Conservation (phyloP, 176 grass and related monocot genomes). For the Rhynchospora tenuis region DNA sequence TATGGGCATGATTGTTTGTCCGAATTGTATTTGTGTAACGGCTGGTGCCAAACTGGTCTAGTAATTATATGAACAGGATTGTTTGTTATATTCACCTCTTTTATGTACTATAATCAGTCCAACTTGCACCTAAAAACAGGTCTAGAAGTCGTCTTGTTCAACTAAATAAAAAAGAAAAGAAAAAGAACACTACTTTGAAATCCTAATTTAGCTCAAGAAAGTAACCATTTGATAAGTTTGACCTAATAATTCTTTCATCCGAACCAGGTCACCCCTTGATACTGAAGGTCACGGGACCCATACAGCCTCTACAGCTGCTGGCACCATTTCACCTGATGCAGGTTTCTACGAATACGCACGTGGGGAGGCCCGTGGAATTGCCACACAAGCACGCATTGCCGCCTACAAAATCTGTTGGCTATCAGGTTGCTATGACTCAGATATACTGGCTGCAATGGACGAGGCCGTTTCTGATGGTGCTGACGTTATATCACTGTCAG, state of each 20-base stretch:
- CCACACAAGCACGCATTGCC: conserved; percentile 57
- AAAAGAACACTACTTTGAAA: not conserved
- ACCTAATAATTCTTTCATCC: conserved; percentile 6
- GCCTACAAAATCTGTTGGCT: conserved; percentile 71
- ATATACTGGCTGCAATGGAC: conserved; percentile 71
- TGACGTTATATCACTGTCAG: conserved; percentile 67
- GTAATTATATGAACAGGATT: not conserved
- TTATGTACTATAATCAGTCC: not conserved
- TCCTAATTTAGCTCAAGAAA: not conserved
- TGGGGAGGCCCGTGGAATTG: conserved; percentile 53
- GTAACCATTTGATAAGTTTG: not conserved
- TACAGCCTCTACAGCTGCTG: conserved; percentile 64
- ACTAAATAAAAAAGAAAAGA: not conserved
- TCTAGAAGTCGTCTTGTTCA: not conserved
- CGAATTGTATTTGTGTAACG: no score
- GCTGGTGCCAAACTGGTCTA: no score
- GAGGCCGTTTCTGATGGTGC: conserved; percentile 74
- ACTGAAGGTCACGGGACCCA: conserved; percentile 73
- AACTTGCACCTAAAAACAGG: not conserved
- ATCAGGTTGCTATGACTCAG: conserved; percentile 37
- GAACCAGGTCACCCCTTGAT: conserved; percentile 55
- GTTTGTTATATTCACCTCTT: not conserved
- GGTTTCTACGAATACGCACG: conserved; percentile 60
- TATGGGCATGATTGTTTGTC: no score
- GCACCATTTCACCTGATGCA: conserved; percentile 26